Base-by-base conservation (phyloP, 2,329 filamentous ascomycete species). In the Phoma sp. region DNA sequence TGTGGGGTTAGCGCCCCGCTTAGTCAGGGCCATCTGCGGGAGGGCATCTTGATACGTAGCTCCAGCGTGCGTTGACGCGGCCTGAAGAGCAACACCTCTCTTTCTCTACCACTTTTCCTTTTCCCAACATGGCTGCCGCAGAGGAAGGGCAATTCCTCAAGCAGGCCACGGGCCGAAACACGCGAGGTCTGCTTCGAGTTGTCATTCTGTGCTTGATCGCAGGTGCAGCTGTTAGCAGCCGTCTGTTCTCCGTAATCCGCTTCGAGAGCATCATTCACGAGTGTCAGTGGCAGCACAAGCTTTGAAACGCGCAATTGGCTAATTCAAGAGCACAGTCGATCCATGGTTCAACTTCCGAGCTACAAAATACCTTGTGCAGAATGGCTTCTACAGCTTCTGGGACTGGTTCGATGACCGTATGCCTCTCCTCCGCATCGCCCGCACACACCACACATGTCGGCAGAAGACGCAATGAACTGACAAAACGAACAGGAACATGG, bases 231-330 rank as follows among this genome's bases (percentile, higher is more conserved):
- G 86, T 98, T 73, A 87, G 93, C 65, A 96, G 93, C 78, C 91
- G 95, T 78, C 83, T 99, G 66, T 99, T 99, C 84, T 97, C 92
- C 71, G 95, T 99, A 65, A 98, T 99, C 78, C 90, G 95, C 66
- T 99, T 99, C 75, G 95, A 99, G 81, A 96, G 92, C 80, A 99
- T 99, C 73, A 99, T 99, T 73, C 95, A 99, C 84, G 95, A 99
- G 84, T 99, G 95, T 97, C 76, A 78, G 92, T 89, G 60, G 49
- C 33, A 47, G 56, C 26, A 26, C 37, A 29, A 49, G 51, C 45
- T 54, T 34, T n/a, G n/a, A 7, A 33, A n/a, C 25, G 30, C 12
- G 47, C 56, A 61, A 65, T 65, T 67, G 59, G 50, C 71, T 75
- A 48, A 74, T 23, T 2, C 5, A 18, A 10, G 62, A 34, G 43